Percentiles rank a stretch among this genome's conserved stretches.
Evolutionary conservation across 2,329 filamentous ascomycete genomes (phyloP).

Genomic region (Aspergillus niger): DNA sequence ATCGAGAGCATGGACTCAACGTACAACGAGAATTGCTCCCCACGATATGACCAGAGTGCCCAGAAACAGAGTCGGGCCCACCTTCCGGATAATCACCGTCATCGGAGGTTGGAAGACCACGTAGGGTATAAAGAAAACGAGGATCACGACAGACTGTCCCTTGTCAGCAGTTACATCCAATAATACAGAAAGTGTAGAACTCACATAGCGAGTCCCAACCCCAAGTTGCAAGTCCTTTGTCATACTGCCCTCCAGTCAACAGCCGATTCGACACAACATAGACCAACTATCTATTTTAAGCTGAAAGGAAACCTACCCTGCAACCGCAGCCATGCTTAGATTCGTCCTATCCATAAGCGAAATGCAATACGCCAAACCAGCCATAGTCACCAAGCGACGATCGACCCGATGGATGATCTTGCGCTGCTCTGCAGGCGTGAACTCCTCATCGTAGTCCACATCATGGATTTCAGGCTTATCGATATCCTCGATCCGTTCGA

Average conservation of each 20-base stretch:
- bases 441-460: slow-evolving; percentile 36
- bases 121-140: slow-evolving; percentile 38
- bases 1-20: background rate
- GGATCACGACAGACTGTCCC: slow-evolving; percentile 33
- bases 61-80: slow-evolving; percentile 33
- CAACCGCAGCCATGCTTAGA: slow-evolving; percentile 67
- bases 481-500: slow-evolving; percentile 23
- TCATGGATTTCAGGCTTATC: slow-evolving; percentile 12
- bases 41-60: slow-evolving; percentile 32
- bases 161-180: background rate
- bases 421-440: slow-evolving; percentile 64
- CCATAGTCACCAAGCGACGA: slow-evolving; percentile 61
- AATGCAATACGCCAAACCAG: slow-evolving; percentile 70
- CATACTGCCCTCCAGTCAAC: slow-evolving; percentile 67
- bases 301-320: slow-evolving; percentile 57
- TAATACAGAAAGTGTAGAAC: background rate
- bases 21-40: slow-evolving; percentile 33
- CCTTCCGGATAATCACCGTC: slow-evolving; percentile 33
- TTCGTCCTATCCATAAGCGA: slow-evolving; percentile 80
- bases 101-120: slow-evolving; percentile 35
- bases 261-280: slow-evolving; percentile 66
- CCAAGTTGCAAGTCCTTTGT: slow-evolving; percentile 30
- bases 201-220: slow-evolving; percentile 31
- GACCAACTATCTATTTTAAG: slow-evolving; percentile 32
- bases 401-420: slow-evolving; percentile 72